A percentile compares a stretch with the other conserved stretches of the same genome.
These are phyloP conservation scores for Ceratobasidium papillatum DNA, from an alignment of 1,284 basidiomycete genomes.

Conservation along the genomic window DNA sequence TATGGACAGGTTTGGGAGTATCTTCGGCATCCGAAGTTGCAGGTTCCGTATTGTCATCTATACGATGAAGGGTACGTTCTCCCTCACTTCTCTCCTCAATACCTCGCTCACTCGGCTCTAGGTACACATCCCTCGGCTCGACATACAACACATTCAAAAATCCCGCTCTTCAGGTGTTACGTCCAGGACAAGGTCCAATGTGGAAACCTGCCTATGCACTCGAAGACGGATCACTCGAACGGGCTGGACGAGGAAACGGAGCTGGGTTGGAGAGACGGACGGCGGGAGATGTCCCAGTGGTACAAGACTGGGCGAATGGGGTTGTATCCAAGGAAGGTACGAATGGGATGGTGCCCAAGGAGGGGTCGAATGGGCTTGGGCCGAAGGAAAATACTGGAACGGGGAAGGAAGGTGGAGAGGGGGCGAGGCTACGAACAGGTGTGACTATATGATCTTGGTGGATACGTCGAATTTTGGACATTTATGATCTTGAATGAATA, in stretches of 20 bases:
- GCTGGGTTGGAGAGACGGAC: conserved; percentile 18
- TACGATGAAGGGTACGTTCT: conserved; percentile 87
- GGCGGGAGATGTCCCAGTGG: neutral
- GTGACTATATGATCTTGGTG: conserved; percentile 1
- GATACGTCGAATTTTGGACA: neutral
- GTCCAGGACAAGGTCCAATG: conserved; percentile 40
- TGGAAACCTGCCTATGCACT: conserved; percentile 85
- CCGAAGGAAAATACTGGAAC: neutral
- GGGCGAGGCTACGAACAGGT: neutral
- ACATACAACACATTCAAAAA: conserved; percentile 95
- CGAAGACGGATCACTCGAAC: conserved; percentile 77
- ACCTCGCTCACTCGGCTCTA: conserved; percentile 50
- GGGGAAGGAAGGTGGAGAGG: neutral
- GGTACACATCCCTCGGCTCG: conserved; percentile 95
- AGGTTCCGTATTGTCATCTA: conserved; percentile 85
- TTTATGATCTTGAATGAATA: neutral
- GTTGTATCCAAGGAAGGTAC: neutral
- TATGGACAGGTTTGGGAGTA: conserved; percentile 93
- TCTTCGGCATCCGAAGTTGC: conserved; percentile 65
- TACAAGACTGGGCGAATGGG: neutral
- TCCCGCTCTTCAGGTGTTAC: conserved; percentile 59
- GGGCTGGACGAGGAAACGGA: conserved; percentile 57
- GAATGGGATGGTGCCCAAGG: neutral
- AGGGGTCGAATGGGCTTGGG: neutral
- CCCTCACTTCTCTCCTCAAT: conserved; percentile 8